Base-by-base conservation (phyloP, 805 yeast genomes). In the Helenozyma baotianmanensis region DNA sequence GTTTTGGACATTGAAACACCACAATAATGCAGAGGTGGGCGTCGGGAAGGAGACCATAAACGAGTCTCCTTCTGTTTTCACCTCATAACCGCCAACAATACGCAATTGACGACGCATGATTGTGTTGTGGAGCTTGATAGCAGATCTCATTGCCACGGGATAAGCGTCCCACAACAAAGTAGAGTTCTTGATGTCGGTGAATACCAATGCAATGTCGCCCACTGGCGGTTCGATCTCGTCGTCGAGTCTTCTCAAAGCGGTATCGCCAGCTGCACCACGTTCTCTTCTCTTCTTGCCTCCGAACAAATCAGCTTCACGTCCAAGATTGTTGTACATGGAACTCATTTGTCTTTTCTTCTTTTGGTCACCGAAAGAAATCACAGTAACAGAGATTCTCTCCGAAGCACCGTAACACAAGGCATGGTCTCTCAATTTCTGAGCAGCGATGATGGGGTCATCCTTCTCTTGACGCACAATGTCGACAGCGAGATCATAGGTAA, bases 51-150 rank as follows among this genome's bases (percentile, higher is more conserved):
- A 86, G 10, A 92, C 97, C 86, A 92, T 89, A 49, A 92, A 92
- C 0, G 98, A 96, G 69, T 92, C 99, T 53, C 99, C 99, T 76
- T 92, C 99, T 2, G 97, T 92, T 56, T 92, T 92, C 17, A 92
- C 98, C 57, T 92, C 99, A 55, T 92, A 92, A 2, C 98, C 99
- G 22, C 97, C 97, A 53, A 85, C 86, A 29, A 89, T 80, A 47
- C 96, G 74, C 42, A 92, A 63, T 46, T 87, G 94, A 30, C 97
- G 75, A 52, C 99, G 78, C 98, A 92, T 92, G 19, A 92, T 76
- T 14, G 85, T 76, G 54, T 92, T 92, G 59, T 92, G 99, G 4
- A 86, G 82, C 60, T 88, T 87, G 52, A 92, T 92, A 0, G 98
- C 97, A 2, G 96, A 81, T 56, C 97, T 70, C 99, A 92, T 92